Percentiles rank a stretch among this genome's conserved stretches.
Evolutionary conservation across 208 protist genomes (phyloP).

Genomic region (Trypanosoma caninum): DNA sequence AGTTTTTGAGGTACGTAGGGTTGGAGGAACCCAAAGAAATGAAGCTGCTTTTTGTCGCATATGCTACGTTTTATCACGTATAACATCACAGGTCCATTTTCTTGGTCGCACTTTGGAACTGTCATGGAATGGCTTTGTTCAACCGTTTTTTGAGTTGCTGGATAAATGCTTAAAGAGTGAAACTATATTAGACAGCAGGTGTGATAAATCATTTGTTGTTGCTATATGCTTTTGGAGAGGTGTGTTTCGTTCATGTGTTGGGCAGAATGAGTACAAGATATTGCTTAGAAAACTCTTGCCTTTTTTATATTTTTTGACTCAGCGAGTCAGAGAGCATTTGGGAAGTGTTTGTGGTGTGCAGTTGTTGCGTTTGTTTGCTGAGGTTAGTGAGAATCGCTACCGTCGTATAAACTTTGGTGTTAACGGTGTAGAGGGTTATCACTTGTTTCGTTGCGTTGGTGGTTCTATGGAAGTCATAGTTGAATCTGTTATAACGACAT

Average conservation of each 20-base stretch:
- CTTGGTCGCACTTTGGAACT: conserved; percentile 2
- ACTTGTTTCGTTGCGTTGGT: conserved; percentile 23
- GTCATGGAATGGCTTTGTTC: neutral
- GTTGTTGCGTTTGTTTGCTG: conserved; percentile 20
- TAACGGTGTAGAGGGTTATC: conserved; percentile 26
- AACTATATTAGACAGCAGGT: neutral
- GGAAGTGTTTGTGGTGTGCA: conserved; percentile 21
- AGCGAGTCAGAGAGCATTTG: conserved; percentile 4
- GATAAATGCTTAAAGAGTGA: neutral
- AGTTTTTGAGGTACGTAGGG: neutral
- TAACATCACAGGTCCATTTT: conserved; percentile 18
- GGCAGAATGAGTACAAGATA: conserved; percentile 20
- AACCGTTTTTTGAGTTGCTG: conserved; percentile 6
- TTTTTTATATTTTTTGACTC: neutral
- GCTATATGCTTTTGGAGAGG: conserved; percentile 22
- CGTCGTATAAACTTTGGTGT: conserved; percentile 26
- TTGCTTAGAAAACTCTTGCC: conserved; percentile 11
- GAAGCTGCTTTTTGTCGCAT: conserved; percentile 1
- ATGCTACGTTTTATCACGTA: conserved; percentile 13
- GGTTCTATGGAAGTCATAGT: neutral
- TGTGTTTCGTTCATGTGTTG: conserved; percentile 17
- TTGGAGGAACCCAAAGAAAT: neutral
- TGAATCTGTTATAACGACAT: neutral
- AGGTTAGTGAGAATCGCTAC: conserved; percentile 26
- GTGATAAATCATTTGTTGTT: neutral